Percentiles rank a stretch among this genome's conserved stretches.
phyloP scores from a whole-genome alignment of 257 asterid species.

The Paraleonurus japonicus region DNA sequence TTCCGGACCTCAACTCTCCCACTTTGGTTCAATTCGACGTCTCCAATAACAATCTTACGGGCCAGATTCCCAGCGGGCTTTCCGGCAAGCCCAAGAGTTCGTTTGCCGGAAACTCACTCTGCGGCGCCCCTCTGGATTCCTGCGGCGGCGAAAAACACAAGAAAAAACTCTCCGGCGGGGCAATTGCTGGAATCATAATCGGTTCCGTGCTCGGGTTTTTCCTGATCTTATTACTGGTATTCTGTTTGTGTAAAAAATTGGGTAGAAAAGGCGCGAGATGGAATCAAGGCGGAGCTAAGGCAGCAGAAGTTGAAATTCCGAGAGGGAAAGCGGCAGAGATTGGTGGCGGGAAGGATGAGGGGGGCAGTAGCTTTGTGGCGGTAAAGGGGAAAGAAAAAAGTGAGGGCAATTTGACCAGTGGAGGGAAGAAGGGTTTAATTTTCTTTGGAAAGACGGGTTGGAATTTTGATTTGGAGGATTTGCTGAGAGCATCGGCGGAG shows the following conservation, averaged over 20 bases:
- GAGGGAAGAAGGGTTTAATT: conserved; percentile 48
- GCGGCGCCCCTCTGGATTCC: conserved; percentile 63
- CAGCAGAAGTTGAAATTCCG: conserved; percentile 36
- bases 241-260: conserved; percentile 45
- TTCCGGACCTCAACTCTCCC: conserved; percentile 53
- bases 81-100: conserved; percentile 43
- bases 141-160: conserved; percentile 40
- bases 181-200: conserved; percentile 72
- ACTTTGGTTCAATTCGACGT: conserved; percentile 55
- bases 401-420: conserved; percentile 23
- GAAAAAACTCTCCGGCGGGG: conserved; percentile 61
- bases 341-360: conserved; percentile 29
- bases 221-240: conserved; percentile 42
- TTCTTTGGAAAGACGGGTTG: conserved; percentile 47
- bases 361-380: conserved; percentile 31
- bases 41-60: conserved; percentile 54
- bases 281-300: conserved; percentile 23
- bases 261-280: conserved; percentile 27
- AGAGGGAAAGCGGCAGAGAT: conserved; percentile 25
- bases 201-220: conserved; percentile 51
- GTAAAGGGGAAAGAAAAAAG: conserved; percentile 27
- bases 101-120: conserved; percentile 67
- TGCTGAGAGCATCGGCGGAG: conserved; percentile 91
- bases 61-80: conserved; percentile 56
- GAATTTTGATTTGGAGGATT: conserved; percentile 69